phyloP scores from a whole-genome alignment of 495 filamentous ascomycete genomes.

The Neurospora discreta region DNA sequence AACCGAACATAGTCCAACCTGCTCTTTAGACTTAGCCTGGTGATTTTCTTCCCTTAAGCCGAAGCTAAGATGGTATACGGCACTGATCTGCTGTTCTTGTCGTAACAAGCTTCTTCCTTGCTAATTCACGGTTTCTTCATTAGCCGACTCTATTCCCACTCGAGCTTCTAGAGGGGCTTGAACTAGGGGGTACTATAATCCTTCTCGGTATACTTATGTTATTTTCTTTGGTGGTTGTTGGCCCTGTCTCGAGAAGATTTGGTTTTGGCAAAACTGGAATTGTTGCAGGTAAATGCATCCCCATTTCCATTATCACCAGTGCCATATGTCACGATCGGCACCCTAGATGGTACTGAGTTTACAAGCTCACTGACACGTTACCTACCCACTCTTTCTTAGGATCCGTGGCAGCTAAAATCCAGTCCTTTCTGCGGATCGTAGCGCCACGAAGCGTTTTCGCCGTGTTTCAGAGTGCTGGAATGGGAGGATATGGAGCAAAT shows the following conservation, averaged over 20 bases:
- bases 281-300: not conserved
- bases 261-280: not conserved
- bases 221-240: not conserved
- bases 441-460: not conserved
- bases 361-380: not conserved
- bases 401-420: not conserved
- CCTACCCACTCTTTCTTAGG: not conserved
- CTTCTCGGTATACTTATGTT: not conserved
- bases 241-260: not conserved
- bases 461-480: not conserved
- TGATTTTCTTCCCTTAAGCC: fast-evolving
- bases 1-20: not conserved
- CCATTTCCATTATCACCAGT: not conserved
- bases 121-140: not conserved
- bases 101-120: not conserved
- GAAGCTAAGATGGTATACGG: not conserved
- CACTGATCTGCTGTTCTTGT: not conserved
- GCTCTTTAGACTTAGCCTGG: not conserved
- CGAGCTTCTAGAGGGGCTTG: not conserved
- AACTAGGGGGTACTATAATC: not conserved
- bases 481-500: not conserved
- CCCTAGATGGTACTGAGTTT: not conserved
- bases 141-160: not conserved
- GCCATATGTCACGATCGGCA: not conserved
- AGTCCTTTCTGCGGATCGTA: not conserved